Evolutionary conservation across 305 asterid species (phyloP).

Genomic region (Rubia balearica): DNA sequence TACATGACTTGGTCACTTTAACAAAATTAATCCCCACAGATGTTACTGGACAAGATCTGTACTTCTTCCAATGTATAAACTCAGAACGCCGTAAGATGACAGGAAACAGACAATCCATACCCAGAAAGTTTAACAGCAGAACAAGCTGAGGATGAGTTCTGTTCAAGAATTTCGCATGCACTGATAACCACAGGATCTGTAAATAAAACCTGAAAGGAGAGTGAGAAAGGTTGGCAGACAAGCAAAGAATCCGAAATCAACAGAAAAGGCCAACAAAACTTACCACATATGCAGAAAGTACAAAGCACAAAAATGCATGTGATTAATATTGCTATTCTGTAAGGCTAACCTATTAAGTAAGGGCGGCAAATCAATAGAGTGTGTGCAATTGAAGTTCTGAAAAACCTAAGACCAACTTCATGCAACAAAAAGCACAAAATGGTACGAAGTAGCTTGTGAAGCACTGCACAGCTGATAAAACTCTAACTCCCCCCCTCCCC

Average conservation of each 20-base stretch:
- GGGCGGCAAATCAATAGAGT: neutral
- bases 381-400: neutral
- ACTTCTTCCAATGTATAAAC: neutral
- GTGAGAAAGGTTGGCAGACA: neutral
- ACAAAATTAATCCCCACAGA: neutral
- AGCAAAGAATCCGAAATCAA: neutral
- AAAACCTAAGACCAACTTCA: neutral
- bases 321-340: neutral
- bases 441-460: neutral
- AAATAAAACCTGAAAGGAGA: constrained; percentile 64
- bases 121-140: constrained; percentile 76
- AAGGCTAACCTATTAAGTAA: neutral
- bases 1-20: constrained; percentile 5
- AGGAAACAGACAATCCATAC: constrained; percentile 35
- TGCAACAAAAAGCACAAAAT: neutral
- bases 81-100: neutral
- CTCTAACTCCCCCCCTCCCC: neutral
- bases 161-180: constrained; percentile 95
- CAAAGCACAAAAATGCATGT: neutral
- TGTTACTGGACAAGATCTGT: neutral
- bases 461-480: neutral
- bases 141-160: constrained; percentile 72
- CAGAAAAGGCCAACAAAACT: neutral
- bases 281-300: neutral
- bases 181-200: constrained; percentile 67